Conservation (phyloP, 2,329 filamentous ascomycete species). For the Escovopsis weberi region DNA sequence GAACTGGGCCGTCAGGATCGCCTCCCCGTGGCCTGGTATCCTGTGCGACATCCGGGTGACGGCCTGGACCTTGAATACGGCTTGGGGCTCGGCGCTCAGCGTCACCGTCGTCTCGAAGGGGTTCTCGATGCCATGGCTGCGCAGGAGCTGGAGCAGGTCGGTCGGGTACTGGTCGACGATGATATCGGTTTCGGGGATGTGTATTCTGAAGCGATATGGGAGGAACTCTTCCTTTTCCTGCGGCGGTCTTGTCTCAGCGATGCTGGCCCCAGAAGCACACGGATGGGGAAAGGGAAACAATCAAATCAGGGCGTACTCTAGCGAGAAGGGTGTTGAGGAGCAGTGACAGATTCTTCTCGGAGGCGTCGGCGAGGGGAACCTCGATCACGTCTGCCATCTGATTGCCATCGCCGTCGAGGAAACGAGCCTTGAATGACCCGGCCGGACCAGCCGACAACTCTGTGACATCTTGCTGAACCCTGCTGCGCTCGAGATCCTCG, state of each 20-base stretch:
- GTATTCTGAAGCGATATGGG: slow-evolving; percentile 47
- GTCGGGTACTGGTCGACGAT: slow-evolving; percentile 42
- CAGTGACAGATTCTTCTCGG: slow-evolving; percentile 77
- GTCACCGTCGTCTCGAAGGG: slow-evolving; percentile 41
- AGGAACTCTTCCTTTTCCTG: slow-evolving; percentile 43
- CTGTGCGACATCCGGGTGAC: slow-evolving; percentile 80
- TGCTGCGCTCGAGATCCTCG: slow-evolving; percentile 55
- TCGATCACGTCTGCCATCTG: slow-evolving; percentile 55
- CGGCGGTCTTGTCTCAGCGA: not conserved
- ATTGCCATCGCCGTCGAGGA: slow-evolving; percentile 67
- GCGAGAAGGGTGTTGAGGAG: slow-evolving; percentile 74
- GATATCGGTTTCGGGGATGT: slow-evolving; percentile 37
- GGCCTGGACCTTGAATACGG: slow-evolving; percentile 83
- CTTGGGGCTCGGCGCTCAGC: slow-evolving; percentile 60
- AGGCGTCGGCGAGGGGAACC: slow-evolving; percentile 71
- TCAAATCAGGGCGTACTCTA: slow-evolving; percentile 32
- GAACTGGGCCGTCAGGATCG: slow-evolving; percentile 77
- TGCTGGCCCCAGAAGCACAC: not conserved
- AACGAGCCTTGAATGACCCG: slow-evolving; percentile 73
- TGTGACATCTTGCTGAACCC: slow-evolving; percentile 61
- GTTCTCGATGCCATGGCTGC: slow-evolving; percentile 40
- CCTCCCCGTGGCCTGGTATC: slow-evolving; percentile 82
- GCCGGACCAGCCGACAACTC: slow-evolving; percentile 51
- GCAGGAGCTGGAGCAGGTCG: slow-evolving; percentile 39
- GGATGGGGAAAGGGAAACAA: not conserved